These are phyloP conservation scores for Penstemon barbatus DNA, from an alignment of 257 asterid species.

Conservation along the genomic window DNA sequence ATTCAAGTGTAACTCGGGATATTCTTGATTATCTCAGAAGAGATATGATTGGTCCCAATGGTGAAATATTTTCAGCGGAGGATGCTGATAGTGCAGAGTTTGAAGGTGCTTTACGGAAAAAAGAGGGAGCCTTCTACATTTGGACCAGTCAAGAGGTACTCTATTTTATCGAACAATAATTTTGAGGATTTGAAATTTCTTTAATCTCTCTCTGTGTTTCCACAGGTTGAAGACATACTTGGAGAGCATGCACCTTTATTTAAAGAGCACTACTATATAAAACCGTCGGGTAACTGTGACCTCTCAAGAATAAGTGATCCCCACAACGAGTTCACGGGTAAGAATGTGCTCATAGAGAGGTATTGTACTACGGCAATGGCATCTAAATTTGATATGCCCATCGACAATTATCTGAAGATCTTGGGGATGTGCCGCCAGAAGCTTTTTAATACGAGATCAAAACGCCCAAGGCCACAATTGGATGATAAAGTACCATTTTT, in stretches of 20 bases:
- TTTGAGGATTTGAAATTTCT: background rate
- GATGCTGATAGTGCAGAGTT: conserved; percentile 95
- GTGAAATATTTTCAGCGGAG: conserved; percentile 93
- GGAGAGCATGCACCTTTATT: conserved; percentile 73
- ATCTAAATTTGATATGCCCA: conserved; percentile 55
- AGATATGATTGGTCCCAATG: conserved; percentile 85
- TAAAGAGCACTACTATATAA: conserved; percentile 80
- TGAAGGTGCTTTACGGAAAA: conserved; percentile 69
- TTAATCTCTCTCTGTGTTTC: conserved; percentile 1
- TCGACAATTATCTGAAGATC: conserved; percentile 59
- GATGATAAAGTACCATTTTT: conserved; percentile 77
- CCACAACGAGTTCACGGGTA: conserved; percentile 77
- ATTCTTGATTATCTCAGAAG: conserved; percentile 90
- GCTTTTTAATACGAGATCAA: conserved; percentile 61
- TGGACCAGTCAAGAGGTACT: conserved; percentile 86
- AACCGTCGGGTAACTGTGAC: conserved; percentile 87
- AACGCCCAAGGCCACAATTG: conserved; percentile 81
- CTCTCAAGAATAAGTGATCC: conserved; percentile 91
- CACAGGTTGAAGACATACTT: conserved; percentile 63
- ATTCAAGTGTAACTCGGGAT: conserved; percentile 67
- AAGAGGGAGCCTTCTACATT: conserved; percentile 91
- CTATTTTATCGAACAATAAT: background rate
- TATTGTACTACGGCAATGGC: conserved; percentile 65
- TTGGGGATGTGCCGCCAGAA: conserved; percentile 61
- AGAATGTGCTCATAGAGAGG: conserved; percentile 82